A percentile compares a stretch with the other conserved stretches of the same genome.
phyloP scores from a whole-genome alignment of 2,329 filamentous ascomycete genomes.

The Akanthomyces muscarius region DNA sequence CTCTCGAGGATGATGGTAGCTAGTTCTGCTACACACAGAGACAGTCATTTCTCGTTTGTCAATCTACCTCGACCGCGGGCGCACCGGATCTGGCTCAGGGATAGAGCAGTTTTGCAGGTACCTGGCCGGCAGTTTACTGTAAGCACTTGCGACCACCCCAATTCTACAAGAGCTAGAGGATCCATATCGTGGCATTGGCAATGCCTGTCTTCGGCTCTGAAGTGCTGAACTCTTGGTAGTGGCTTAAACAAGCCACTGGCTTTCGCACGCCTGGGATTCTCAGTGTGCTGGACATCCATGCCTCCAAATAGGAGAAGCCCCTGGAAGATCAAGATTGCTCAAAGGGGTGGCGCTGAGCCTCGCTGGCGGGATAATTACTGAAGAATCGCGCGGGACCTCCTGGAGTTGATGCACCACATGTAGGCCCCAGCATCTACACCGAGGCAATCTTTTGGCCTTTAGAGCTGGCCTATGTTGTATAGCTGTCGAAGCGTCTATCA shows the following conservation, averaged over 20 bases:
- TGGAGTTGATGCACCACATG: neutral
- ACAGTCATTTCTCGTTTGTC: neutral
- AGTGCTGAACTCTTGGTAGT: neutral
- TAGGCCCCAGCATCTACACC: neutral
- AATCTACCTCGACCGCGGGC: neutral
- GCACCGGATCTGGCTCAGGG: neutral
- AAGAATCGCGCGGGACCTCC: neutral
- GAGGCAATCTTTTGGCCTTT: neutral
- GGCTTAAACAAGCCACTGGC: slow-evolving; percentile 11
- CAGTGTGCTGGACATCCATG: neutral
- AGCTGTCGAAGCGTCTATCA: neutral
- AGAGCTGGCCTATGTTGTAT: neutral
- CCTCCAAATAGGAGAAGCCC: neutral
- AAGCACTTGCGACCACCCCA: neutral
- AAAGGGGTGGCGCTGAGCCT: neutral
- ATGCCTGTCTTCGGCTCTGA: slow-evolving; percentile 8
- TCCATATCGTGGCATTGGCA: neutral
- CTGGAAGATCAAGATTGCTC: slow-evolving; percentile 9
- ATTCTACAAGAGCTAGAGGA: neutral
- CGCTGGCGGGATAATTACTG: neutral
- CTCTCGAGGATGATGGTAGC: neutral
- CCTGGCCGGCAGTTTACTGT: neutral
- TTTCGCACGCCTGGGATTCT: neutral
- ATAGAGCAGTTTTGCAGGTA: neutral
- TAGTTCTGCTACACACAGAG: neutral